Evolutionary conservation across 176 grass and related monocot species (phyloP).

Genomic region (Musa itinerans): DNA sequence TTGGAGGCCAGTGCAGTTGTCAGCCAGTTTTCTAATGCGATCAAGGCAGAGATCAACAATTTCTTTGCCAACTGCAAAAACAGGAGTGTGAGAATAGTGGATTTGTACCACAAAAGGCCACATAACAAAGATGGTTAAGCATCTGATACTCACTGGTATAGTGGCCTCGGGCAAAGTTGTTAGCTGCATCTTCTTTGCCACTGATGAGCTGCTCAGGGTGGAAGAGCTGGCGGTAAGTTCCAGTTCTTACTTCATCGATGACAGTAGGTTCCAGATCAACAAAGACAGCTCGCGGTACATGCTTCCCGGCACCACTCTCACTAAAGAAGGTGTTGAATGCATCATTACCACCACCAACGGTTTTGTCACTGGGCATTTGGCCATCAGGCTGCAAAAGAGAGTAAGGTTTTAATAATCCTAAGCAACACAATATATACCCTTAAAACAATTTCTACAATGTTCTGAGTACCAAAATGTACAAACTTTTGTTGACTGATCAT

Average conservation of each 20-base stretch:
- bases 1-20: too few species aligned
- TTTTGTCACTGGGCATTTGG: constrained; percentile 10
- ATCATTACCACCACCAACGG: constrained; percentile 6
- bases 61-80: too few species aligned
- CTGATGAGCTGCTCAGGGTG: constrained; percentile 18
- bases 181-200: constrained; percentile 6
- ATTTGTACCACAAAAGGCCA: too few species aligned
- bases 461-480: too few species aligned
- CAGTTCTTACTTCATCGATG: constrained; percentile 6
- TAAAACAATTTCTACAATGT: too few species aligned
- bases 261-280: constrained; percentile 11
- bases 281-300: constrained; percentile 10
- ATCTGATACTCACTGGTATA: neutral
- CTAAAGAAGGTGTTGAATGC: constrained; percentile 18
- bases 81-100: too few species aligned
- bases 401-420: too few species aligned
- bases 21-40: too few species aligned
- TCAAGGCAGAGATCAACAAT: too few species aligned
- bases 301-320: constrained; percentile 9
- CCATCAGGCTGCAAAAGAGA: constrained; percentile 6
- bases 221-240: constrained; percentile 14
- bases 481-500: too few species aligned
- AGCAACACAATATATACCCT: too few species aligned
- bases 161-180: constrained; percentile 16
- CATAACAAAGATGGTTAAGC: too few species aligned